phyloP scores from a whole-genome alignment of 768 basidiomycete species.

The Hortiboletus campestris region DNA sequence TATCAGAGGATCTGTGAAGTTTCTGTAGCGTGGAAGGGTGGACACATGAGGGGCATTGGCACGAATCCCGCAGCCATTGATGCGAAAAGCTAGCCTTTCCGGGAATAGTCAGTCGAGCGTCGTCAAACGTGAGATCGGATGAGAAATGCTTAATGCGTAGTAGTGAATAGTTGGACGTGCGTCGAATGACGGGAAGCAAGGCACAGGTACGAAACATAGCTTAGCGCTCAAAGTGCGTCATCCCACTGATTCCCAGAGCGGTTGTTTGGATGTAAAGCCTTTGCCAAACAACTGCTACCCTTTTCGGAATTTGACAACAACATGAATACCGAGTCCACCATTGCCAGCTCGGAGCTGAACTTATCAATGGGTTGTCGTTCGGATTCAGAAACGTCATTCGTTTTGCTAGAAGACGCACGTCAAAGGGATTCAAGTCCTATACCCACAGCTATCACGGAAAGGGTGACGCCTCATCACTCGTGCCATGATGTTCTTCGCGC shows the following conservation, averaged over 20 bases:
- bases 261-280: slow-evolving; percentile 31
- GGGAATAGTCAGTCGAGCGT: slow-evolving; percentile 15
- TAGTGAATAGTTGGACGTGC: background rate
- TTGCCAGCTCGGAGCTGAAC: background rate
- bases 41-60: slow-evolving; percentile 67
- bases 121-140: slow-evolving; percentile 11
- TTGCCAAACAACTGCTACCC: slow-evolving; percentile 29
- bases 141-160: slow-evolving; percentile 3
- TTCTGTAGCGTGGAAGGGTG: slow-evolving; percentile 81
- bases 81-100: slow-evolving; percentile 54
- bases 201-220: slow-evolving; percentile 5
- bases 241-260: background rate
- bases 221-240: background rate
- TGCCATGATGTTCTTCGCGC: background rate
- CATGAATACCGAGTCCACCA: background rate
- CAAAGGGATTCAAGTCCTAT: background rate
- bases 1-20: slow-evolving; percentile 65
- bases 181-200: background rate
- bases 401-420: slow-evolving; percentile 38
- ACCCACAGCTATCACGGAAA: background rate
- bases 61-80: slow-evolving; percentile 84
- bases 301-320: slow-evolving; percentile 1
- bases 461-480: background rate
- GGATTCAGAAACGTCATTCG: slow-evolving; percentile 47
- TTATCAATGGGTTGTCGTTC: slow-evolving; percentile 24